Evolutionary conservation across 2,329 filamentous ascomycete genomes (phyloP).

Genomic region (Chrysoporthe austroafricana): DNA sequence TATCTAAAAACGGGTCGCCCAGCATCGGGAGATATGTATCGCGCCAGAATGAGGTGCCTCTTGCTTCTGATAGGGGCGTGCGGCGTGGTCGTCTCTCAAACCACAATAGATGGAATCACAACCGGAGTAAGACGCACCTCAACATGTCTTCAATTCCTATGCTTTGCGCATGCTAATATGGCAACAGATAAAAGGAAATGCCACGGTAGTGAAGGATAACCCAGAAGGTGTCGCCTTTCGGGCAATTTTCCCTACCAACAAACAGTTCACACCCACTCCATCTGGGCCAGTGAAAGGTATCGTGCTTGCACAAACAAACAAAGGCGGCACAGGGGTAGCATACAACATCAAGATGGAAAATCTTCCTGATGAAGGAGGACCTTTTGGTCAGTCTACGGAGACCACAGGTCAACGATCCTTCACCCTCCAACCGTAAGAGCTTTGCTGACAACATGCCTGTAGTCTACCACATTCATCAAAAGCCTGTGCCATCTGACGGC

Average conservation of each 20-base stretch:
- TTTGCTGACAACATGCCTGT: conserved; percentile 27
- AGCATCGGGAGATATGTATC: not conserved
- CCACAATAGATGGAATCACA: not conserved
- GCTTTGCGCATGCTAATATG: not conserved
- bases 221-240: conserved; percentile 17
- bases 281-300: conserved; percentile 30
- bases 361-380: conserved; percentile 38
- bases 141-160: no score
- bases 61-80: not conserved
- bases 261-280: conserved; percentile 20
- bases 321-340: conserved; percentile 37
- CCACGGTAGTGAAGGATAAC: conserved; percentile 20
- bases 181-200: conserved; percentile 18
- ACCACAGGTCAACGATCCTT: not conserved
- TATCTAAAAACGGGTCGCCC: not conserved
- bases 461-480: conserved; percentile 76
- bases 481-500: conserved; percentile 65
- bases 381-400: conserved; percentile 37
- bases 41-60: not conserved
- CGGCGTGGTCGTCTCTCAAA: not conserved
- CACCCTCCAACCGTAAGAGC: not conserved
- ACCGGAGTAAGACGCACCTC: not conserved
- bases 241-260: conserved; percentile 17
- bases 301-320: conserved; percentile 34
- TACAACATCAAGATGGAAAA: conserved; percentile 39